These are phyloP conservation scores for Ananas comosus DNA, from an alignment of 176 grass and related monocot genomes.

Conservation along the genomic window DNA sequence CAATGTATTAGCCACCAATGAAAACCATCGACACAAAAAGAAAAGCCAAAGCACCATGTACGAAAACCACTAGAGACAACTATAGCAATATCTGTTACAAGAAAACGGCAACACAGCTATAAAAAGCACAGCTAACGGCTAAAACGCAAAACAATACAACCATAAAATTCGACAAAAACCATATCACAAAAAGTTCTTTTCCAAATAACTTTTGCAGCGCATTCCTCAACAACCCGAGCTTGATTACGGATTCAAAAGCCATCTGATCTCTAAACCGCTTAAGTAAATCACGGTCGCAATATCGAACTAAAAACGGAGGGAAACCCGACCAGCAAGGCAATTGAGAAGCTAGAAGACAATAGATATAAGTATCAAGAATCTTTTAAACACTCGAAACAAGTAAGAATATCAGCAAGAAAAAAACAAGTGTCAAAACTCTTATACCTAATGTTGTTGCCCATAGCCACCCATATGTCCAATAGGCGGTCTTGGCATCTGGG, in stretches of 20 bases:
- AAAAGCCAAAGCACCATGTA: slow-evolving; percentile 5
- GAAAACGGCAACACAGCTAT: background rate
- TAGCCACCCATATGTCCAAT: slow-evolving; percentile 59
- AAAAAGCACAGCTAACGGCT: background rate
- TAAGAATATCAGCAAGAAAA: slow-evolving; percentile 14
- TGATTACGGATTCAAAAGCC: slow-evolving; percentile 78
- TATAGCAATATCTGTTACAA: background rate
- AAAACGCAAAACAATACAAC: slow-evolving; percentile 19
- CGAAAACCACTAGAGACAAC: background rate
- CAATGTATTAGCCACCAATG: background rate
- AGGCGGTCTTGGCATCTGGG: slow-evolving; percentile 45
- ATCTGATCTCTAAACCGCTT: slow-evolving; percentile 73
- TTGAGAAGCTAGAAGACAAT: slow-evolving; percentile 15
- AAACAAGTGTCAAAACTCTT: slow-evolving; percentile 12
- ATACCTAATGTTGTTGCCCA: slow-evolving; percentile 66
- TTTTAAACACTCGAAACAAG: background rate
- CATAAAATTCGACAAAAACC: slow-evolving; percentile 40
- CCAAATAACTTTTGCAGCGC: slow-evolving; percentile 51
- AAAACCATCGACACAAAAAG: background rate
- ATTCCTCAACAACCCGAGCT: slow-evolving; percentile 64
- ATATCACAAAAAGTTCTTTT: slow-evolving; percentile 41
- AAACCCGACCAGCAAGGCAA: slow-evolving; percentile 44
- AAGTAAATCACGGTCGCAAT: slow-evolving; percentile 65
- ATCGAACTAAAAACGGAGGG: slow-evolving; percentile 58
- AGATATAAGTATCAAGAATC: slow-evolving; percentile 19